Percentiles rank a stretch among this genome's conserved stretches.
Evolutionary conservation across 345 rosid species (phyloP).

Genomic region (Melaleuca alternifolia): DNA sequence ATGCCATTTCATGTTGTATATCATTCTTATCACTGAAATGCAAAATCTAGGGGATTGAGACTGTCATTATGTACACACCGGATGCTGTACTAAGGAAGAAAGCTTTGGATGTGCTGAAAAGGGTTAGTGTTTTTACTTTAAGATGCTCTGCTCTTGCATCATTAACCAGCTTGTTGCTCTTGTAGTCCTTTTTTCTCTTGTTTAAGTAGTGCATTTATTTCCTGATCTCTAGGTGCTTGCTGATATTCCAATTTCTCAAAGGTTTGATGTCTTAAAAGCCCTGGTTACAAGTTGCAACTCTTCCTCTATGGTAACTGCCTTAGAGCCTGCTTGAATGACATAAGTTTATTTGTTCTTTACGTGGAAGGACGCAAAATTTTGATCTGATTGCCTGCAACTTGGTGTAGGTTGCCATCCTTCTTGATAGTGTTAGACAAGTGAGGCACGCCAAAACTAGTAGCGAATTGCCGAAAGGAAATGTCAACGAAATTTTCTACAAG

Average conservation of each 20-base stretch:
- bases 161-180: neutral
- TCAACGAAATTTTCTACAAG: neutral
- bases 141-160: neutral
- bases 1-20: neutral
- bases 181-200: neutral
- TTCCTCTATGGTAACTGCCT: slow-evolving; percentile 69
- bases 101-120: slow-evolving; percentile 67
- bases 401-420: slow-evolving; percentile 64
- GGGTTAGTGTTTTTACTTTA: slow-evolving; percentile 28
- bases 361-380: neutral
- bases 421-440: slow-evolving; percentile 59
- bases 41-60: slow-evolving; percentile 44
- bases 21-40: neutral
- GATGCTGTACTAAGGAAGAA: slow-evolving; percentile 45
- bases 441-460: slow-evolving; percentile 22
- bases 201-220: neutral
- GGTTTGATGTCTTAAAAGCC: slow-evolving; percentile 50
- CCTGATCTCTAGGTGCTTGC: slow-evolving; percentile 43
- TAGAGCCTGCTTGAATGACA: neutral
- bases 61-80: slow-evolving; percentile 43
- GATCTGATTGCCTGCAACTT: neutral
- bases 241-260: slow-evolving; percentile 59
- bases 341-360: neutral
- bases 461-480: slow-evolving; percentile 12
- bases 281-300: slow-evolving; percentile 45